Evolutionary conservation across 345 rosid species (phyloP).

Genomic region (Anacardium occidentale): DNA sequence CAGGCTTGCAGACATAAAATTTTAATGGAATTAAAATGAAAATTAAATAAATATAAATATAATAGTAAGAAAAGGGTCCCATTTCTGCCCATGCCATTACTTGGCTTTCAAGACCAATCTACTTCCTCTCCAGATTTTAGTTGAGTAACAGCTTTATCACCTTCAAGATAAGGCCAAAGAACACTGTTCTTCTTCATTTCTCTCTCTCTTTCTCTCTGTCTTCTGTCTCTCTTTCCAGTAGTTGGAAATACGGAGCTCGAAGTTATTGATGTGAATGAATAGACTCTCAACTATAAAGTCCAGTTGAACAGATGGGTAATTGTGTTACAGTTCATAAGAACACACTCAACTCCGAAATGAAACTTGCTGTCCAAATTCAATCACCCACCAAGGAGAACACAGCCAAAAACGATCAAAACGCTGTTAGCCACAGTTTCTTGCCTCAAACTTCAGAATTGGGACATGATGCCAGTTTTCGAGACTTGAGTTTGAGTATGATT

Average conservation of each 20-base stretch:
- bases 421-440: constrained; percentile 22
- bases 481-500: constrained; percentile 39
- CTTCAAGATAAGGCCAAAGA: constrained; percentile 21
- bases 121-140: constrained; percentile 26
- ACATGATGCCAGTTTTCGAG: constrained; percentile 17
- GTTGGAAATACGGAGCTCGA: neutral
- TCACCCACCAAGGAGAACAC: constrained; percentile 30
- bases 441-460: constrained; percentile 19
- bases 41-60: neutral
- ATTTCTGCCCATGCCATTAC: constrained; percentile 41
- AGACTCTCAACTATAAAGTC: neutral
- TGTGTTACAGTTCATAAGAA: constrained; percentile 35
- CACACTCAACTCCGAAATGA: constrained; percentile 15
- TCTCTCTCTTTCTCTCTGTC: constrained; percentile 2
- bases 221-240: constrained; percentile 9
- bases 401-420: constrained; percentile 16
- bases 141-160: constrained; percentile 21
- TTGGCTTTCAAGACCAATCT: constrained; percentile 68
- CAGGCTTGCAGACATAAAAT: constrained; percentile 7
- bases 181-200: neutral
- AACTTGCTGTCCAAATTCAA: constrained; percentile 28
- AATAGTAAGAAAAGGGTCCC: constrained; percentile 29
- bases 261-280: constrained; percentile 4
- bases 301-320: constrained; percentile 41
- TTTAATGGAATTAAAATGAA: neutral